phyloP scores from a whole-genome alignment of 164 flowering plant species.

The Cinnamomum micranthum region DNA sequence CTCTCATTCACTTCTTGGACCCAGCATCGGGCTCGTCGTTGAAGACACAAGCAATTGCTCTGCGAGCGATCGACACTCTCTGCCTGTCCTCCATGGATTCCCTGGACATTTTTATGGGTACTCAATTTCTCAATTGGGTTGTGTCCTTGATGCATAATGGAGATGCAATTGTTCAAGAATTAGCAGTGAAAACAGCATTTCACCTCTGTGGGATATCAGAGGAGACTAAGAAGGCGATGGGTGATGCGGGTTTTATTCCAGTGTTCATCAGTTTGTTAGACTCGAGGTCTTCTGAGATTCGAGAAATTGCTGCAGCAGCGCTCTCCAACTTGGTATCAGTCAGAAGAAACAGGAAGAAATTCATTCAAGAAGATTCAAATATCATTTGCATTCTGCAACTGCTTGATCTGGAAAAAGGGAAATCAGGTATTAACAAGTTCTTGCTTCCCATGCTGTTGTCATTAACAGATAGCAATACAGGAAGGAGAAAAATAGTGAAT shows the following conservation, averaged over 20 bases:
- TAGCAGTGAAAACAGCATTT: slow-evolving; percentile 51
- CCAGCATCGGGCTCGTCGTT: slow-evolving; percentile 36
- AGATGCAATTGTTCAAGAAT: slow-evolving; percentile 63
- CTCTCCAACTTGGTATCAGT: slow-evolving; percentile 50
- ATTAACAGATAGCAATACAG: slow-evolving; percentile 54
- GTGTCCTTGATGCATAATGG: slow-evolving; percentile 46
- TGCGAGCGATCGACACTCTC: slow-evolving; percentile 56
- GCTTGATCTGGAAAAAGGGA: slow-evolving; percentile 54
- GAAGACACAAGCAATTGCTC: slow-evolving; percentile 49
- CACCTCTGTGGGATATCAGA: slow-evolving; percentile 57
- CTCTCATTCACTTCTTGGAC: slow-evolving; percentile 47
- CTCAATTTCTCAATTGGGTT: slow-evolving; percentile 55
- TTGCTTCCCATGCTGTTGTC: slow-evolving; percentile 57
- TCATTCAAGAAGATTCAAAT: slow-evolving; percentile 56
- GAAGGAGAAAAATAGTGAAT: slow-evolving; percentile 56
- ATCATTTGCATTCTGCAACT: slow-evolving; percentile 44
- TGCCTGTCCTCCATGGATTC: slow-evolving; percentile 41
- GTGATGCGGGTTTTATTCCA: slow-evolving; percentile 74
- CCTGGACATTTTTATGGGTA: slow-evolving; percentile 31
- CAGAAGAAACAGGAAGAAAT: slow-evolving; percentile 54
- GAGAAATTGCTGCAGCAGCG: slow-evolving; percentile 78
- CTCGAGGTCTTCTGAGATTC: slow-evolving; percentile 59
- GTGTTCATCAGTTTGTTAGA: slow-evolving; percentile 63
- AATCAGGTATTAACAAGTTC: slow-evolving; percentile 54
- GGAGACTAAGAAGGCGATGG: slow-evolving; percentile 68